phyloP scores from a whole-genome alignment of 805 yeast species.

The Candida bentonensis region DNA sequence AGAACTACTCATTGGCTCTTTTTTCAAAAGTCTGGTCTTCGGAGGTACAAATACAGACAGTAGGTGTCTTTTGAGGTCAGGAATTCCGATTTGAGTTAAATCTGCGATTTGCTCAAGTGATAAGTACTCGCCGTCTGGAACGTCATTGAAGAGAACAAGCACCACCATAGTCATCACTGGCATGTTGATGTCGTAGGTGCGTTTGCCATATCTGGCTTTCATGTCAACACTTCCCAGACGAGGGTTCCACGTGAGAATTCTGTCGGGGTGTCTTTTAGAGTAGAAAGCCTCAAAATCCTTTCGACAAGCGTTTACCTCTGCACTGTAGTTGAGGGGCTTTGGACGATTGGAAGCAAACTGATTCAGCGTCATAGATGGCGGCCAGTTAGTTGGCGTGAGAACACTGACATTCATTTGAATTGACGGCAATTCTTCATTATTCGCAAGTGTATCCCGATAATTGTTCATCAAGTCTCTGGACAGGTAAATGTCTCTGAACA shows the following conservation, averaged over 20 bases:
- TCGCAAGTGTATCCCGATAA: constrained; percentile 18
- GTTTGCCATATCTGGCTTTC: constrained; percentile 49
- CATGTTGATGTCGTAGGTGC: constrained; percentile 64
- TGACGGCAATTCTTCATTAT: constrained; percentile 2
- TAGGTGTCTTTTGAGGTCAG: constrained; percentile 59
- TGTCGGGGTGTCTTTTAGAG: constrained; percentile 35
- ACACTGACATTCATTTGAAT: constrained; percentile 36
- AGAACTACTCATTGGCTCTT: constrained; percentile 61
- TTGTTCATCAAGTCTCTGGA: constrained; percentile 36
- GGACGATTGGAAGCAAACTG: constrained; percentile 22
- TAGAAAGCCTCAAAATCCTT: constrained; percentile 37
- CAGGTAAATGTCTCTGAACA: constrained; percentile 65
- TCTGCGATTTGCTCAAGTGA: constrained; percentile 50
- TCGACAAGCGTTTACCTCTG: constrained; percentile 27
- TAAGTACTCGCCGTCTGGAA: constrained; percentile 26
- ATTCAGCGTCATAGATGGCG: constrained; percentile 31
- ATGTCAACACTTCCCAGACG: constrained; percentile 72
- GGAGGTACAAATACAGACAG: constrained; percentile 78
- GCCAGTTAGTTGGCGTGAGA: constrained; percentile 56
- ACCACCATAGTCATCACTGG: constrained; percentile 67
- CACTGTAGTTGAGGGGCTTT: not conserved
- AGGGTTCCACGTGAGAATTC: constrained; percentile 62
- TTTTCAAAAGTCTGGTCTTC: constrained; percentile 52
- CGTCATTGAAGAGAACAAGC: constrained; percentile 54
- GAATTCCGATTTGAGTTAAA: constrained; percentile 54